Percentiles rank a stretch among this genome's conserved stretches.
phyloP scores from a whole-genome alignment of 495 filamentous ascomycete genomes.

The Hypomontagnella submonticulosa region DNA sequence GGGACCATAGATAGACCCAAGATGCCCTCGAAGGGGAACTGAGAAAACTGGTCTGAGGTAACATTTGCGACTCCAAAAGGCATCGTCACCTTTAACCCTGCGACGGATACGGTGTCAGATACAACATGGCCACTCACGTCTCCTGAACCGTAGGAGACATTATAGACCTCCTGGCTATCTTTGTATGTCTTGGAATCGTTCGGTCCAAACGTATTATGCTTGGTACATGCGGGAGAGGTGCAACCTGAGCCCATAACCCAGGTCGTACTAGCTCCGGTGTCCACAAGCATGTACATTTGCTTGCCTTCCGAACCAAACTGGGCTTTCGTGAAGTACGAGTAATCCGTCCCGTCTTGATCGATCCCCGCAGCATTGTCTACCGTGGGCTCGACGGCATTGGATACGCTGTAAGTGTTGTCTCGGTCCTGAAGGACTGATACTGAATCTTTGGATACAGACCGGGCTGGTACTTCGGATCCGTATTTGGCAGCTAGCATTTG shows the following conservation, averaged over 20 bases:
- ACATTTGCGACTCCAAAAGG: conserved; percentile 75
- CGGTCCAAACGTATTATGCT: conserved; percentile 73
- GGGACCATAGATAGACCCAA: conserved; percentile 74
- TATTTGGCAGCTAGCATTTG: conserved; percentile 31
- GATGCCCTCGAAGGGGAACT: conserved; percentile 89
- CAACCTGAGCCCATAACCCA: conserved; percentile 82
- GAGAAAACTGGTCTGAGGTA: conserved; percentile 73
- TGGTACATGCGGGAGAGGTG: conserved; percentile 66
- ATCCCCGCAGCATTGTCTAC: conserved; percentile 69
- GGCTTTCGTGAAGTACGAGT: conserved; percentile 79
- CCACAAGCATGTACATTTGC: conserved; percentile 77
- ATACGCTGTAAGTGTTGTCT: conserved; percentile 66
- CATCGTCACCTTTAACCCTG: conserved; percentile 67
- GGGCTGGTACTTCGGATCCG: conserved; percentile 24
- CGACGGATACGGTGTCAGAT: conserved; percentile 72
- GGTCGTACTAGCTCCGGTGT: conserved; percentile 80
- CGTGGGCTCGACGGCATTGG: conserved; percentile 64
- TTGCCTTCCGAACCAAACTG: conserved; percentile 72
- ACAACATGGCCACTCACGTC: conserved; percentile 70
- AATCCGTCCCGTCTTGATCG: conserved; percentile 80
- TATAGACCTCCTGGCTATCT: conserved; percentile 60
- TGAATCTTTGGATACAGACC: conserved; percentile 12
- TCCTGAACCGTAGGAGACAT: conserved; percentile 78
- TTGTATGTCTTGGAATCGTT: conserved; percentile 68
- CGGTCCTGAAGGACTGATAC: conserved; percentile 44